Evolutionary conservation across 176 grass and related monocot genomes (phyloP).

Genomic region (Oryza officinalis): DNA sequence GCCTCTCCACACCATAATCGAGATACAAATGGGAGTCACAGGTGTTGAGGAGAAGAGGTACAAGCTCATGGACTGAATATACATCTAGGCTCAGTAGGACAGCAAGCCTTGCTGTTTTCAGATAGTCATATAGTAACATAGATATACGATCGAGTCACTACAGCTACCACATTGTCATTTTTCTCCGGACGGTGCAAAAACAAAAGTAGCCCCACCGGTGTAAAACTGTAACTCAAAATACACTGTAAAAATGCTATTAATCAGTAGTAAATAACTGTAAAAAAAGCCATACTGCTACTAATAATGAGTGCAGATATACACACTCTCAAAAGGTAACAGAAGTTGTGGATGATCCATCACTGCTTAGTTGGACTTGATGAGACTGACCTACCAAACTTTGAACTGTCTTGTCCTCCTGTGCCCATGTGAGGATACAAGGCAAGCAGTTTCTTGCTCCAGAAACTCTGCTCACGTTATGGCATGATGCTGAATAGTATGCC

Average conservation of each 20-base stretch:
- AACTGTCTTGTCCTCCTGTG: constrained; percentile 26
- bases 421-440: constrained; percentile 30
- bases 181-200: background rate
- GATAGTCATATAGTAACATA: constrained; percentile 18
- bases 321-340: background rate
- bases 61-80: constrained; percentile 83
- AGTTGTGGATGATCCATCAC: constrained; percentile 3
- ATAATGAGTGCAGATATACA: constrained; percentile 17
- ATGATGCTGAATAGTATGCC: background rate
- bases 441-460: constrained; percentile 31
- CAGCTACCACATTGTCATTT: background rate
- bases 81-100: background rate
- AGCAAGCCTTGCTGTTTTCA: background rate
- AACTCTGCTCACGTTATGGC: constrained; percentile 18
- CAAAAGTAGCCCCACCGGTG: background rate
- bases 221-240: background rate
- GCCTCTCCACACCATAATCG: constrained; percentile 94
- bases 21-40: constrained; percentile 96
- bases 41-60: constrained; percentile 94
- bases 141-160: constrained; percentile 25
- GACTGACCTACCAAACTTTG: constrained; percentile 22
- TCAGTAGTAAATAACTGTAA: constrained; percentile 33
- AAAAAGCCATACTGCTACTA: constrained; percentile 5
- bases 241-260: constrained; percentile 28
- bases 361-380: background rate